Conservation (phyloP, 2,329 filamentous ascomycete genomes). For the Anthostomella pinea region DNA sequence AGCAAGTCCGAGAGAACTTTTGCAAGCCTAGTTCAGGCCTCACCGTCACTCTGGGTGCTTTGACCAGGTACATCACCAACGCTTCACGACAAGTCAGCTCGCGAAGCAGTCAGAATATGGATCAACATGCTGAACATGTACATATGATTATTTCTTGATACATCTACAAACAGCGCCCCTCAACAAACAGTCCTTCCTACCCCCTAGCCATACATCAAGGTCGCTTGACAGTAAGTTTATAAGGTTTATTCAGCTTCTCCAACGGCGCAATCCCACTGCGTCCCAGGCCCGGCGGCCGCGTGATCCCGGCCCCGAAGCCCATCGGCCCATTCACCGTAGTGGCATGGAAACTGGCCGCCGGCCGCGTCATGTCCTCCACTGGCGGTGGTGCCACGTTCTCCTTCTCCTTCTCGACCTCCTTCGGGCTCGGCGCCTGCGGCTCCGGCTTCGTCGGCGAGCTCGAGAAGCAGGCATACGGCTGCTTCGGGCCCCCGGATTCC, state of each 20-base stretch:
- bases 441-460: constrained; percentile 45
- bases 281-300: constrained; percentile 42
- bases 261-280: constrained; percentile 46
- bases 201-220: constrained; percentile 11
- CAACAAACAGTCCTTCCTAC: too few species aligned
- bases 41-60: too few species aligned
- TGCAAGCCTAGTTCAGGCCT: too few species aligned
- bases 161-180: too few species aligned
- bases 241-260: constrained; percentile 51
- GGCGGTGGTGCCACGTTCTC: constrained; percentile 26
- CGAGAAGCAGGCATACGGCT: constrained; percentile 56
- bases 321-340: constrained; percentile 46
- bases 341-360: constrained; percentile 47
- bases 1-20: too few species aligned
- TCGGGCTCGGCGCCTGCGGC: constrained; percentile 8
- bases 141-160: too few species aligned
- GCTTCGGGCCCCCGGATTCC: too few species aligned
- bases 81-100: too few species aligned
- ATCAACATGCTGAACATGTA: too few species aligned
- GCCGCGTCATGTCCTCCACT: constrained; percentile 37
- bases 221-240: constrained; percentile 54
- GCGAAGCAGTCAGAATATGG: too few species aligned
- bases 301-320: constrained; percentile 35
- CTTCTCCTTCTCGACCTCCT: constrained; percentile 19
- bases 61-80: too few species aligned